phyloP scores from a whole-genome alignment of 345 rosid species.

The Populus euphratica region DNA sequence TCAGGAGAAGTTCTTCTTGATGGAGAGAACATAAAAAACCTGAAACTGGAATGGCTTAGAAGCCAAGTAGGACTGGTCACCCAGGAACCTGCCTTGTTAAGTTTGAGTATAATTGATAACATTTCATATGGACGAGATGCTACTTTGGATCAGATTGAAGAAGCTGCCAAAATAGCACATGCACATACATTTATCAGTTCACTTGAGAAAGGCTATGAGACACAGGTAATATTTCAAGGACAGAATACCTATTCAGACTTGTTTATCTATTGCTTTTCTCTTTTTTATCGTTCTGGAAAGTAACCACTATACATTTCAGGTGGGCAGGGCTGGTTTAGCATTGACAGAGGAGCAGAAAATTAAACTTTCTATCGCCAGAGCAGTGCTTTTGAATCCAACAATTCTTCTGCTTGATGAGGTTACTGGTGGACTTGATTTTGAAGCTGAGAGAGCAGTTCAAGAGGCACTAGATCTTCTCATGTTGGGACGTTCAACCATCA shows the following conservation, averaged over 20 bases:
- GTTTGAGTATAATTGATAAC: conserved; percentile 84
- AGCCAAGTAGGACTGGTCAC: conserved; percentile 95
- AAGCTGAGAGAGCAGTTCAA: conserved; percentile 95
- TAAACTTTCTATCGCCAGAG: conserved; percentile 94
- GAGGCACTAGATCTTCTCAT: conserved; percentile 91
- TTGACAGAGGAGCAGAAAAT: conserved; percentile 94
- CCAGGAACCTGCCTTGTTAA: conserved; percentile 93
- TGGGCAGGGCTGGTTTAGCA: conserved; percentile 83
- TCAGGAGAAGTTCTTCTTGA: conserved; percentile 98
- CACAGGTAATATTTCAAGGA: conserved; percentile 50
- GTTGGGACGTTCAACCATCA: conserved; percentile 96
- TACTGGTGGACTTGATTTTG: conserved; percentile 96
- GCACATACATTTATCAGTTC: conserved; percentile 92
- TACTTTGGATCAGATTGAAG: conserved; percentile 81
- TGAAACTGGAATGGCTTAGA: conserved; percentile 89
- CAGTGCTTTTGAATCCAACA: conserved; percentile 83
- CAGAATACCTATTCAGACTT: conserved; percentile 7
- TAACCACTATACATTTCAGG: conserved; percentile 44
- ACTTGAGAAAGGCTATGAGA: conserved; percentile 84
- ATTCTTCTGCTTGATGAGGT: conserved; percentile 97
- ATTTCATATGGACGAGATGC: conserved; percentile 87
- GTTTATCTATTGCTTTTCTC: background rate
- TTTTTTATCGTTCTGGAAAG: background rate
- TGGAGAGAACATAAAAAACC: conserved; percentile 90
- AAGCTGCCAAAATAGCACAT: conserved; percentile 93